Percentiles rank a stretch among this genome's conserved stretches.
Evolutionary conservation across 306 rosid species (phyloP).

Genomic region (Cicer chorassanicum): DNA sequence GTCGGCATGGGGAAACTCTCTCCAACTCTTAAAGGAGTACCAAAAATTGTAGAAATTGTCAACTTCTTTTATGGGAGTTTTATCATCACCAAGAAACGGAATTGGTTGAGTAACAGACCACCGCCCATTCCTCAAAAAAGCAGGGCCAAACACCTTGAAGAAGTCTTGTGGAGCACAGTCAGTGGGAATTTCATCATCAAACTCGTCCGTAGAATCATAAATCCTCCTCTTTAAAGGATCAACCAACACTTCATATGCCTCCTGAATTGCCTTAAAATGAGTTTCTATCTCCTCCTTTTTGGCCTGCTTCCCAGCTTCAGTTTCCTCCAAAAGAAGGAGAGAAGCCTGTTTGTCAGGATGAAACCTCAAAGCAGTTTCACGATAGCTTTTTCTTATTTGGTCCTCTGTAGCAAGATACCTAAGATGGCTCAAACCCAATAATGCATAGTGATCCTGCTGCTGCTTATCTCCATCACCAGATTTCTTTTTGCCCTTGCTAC

Average conservation of each 20-base stretch:
- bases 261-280: slow-evolving; percentile 90
- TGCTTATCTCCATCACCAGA: slow-evolving; percentile 63
- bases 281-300: slow-evolving; percentile 89
- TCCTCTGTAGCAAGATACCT: slow-evolving; percentile 97
- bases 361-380: slow-evolving; percentile 91
- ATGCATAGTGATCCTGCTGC: slow-evolving; percentile 95
- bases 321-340: slow-evolving; percentile 79
- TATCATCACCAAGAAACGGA: slow-evolving; percentile 89
- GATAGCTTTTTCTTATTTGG: slow-evolving; percentile 86
- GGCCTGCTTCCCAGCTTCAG: slow-evolving; percentile 79
- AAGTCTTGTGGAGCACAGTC: slow-evolving; percentile 95
- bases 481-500: slow-evolving; percentile 92
- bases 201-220: slow-evolving; percentile 97
- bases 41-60: slow-evolving; percentile 88
- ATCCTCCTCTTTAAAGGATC: slow-evolving; percentile 91
- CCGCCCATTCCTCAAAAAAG: slow-evolving; percentile 93
- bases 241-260: slow-evolving; percentile 81
- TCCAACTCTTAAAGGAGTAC: slow-evolving; percentile 95
- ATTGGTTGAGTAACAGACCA: slow-evolving; percentile 88
- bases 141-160: slow-evolving; percentile 91
- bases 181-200: slow-evolving; percentile 93
- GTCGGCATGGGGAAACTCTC: slow-evolving; percentile 97
- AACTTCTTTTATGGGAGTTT: slow-evolving; percentile 63
- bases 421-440: slow-evolving; percentile 85
- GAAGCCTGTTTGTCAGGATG: slow-evolving; percentile 98